phyloP scores from a whole-genome alignment of 2,329 filamentous ascomycete genomes.

The Remersonia thermophila region DNA sequence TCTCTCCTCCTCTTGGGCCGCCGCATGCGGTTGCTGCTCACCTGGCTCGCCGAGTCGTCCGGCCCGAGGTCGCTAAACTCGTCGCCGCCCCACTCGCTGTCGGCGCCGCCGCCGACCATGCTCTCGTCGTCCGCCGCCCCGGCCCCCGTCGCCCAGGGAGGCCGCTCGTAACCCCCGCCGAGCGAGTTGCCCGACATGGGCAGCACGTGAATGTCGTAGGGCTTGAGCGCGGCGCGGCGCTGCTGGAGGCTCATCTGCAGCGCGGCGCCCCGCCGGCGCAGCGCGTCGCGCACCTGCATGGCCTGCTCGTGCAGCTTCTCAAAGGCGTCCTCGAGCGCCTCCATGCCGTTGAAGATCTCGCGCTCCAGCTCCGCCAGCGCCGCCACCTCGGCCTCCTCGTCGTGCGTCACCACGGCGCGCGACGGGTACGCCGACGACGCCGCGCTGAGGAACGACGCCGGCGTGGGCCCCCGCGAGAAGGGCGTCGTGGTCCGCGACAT shows the following conservation, averaged over 20 bases:
- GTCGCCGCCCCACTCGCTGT: conserved; percentile 47
- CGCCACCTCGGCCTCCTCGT: conserved; percentile 88
- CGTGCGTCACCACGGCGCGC: conserved; percentile 62
- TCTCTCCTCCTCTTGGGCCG: conserved; percentile 56
- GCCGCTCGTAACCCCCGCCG: conserved; percentile 34
- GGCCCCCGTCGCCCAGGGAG: too few relatives aligned
- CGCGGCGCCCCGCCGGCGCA: conserved; percentile 73
- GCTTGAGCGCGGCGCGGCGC: conserved; percentile 29
- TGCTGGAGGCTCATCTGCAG: conserved; percentile 53
- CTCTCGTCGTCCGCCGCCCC: conserved; percentile 31
- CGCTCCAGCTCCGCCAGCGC: conserved; percentile 83
- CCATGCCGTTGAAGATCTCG: conserved; percentile 90
- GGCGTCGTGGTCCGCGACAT: conserved; percentile 44
- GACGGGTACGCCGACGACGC: conserved; percentile 24
- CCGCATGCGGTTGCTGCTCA: conserved; percentile 56
- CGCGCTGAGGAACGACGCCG: conserved; percentile 44
- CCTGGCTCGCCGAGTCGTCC: conserved; percentile 72
- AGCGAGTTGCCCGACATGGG: conserved; percentile 34
- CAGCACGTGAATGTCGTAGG: conserved; percentile 38
- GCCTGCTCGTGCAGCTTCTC: conserved; percentile 80
- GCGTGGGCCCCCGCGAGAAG: conserved; percentile 26
- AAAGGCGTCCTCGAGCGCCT: conserved; percentile 85
- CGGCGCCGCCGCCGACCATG: conserved; percentile 31
- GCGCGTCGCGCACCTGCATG: conserved; percentile 62
- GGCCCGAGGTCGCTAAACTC: conserved; percentile 52